A percentile compares a stretch with the other conserved stretches of the same genome.
Conservation (phyloP, 495 filamentous ascomycete species). For the Halenospora varia region DNA sequence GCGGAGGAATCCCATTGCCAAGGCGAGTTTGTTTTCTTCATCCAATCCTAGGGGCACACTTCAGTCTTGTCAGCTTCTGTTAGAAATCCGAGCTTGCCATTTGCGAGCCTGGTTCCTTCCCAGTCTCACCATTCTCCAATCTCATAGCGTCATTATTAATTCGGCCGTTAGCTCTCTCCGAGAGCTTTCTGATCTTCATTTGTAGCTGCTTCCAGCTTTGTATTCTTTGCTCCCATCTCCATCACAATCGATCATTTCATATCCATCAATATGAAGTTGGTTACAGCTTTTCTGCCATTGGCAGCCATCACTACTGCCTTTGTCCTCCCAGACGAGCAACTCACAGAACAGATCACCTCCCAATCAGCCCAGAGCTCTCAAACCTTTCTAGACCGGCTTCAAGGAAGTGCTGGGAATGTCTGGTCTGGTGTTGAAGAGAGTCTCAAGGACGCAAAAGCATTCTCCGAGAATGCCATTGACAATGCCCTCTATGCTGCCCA, state of each 20-base stretch:
- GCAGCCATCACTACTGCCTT: slow-evolving; percentile 51
- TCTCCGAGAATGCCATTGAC: slow-evolving; percentile 41
- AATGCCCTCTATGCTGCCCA: slow-evolving; percentile 35
- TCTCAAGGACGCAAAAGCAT: slow-evolving; percentile 31
- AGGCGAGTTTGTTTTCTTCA: background rate
- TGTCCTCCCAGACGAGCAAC: slow-evolving; percentile 53
- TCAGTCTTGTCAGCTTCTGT: background rate
- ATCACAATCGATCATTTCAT: background rate
- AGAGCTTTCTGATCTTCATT: too few relatives aligned
- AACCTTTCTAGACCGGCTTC: slow-evolving; percentile 32
- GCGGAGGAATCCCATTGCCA: background rate
- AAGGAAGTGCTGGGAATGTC: slow-evolving; percentile 32
- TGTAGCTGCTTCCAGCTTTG: background rate
- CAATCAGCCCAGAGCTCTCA: slow-evolving; percentile 29
- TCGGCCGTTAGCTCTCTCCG: too few relatives aligned
- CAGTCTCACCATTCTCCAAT: background rate
- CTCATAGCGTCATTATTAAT: background rate
- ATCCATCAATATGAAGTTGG: slow-evolving; percentile 25
- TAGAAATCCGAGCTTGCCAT: background rate
- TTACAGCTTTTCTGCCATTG: slow-evolving; percentile 41
- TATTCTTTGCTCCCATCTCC: slow-evolving; percentile 7
- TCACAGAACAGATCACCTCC: slow-evolving; percentile 38
- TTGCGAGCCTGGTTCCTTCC: background rate
- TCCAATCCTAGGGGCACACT: background rate
- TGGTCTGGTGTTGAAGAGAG: slow-evolving; percentile 29